Percentiles rank a stretch among this genome's conserved stretches.
These are phyloP conservation scores for Fragaria vesca DNA, from an alignment of 306 rosid genomes.

Conservation along the genomic window DNA sequence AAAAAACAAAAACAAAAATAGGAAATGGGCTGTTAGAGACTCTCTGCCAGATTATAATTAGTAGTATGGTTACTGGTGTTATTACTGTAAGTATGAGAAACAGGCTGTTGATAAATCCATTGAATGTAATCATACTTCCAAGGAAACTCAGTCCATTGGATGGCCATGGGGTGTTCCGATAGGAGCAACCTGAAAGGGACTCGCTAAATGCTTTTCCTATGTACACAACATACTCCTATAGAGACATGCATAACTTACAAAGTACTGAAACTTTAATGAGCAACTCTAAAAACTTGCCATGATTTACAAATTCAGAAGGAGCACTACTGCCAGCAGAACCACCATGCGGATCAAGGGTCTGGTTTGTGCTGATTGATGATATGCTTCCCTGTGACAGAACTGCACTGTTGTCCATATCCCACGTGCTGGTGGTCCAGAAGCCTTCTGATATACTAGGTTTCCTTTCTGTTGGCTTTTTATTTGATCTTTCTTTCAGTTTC, in stretches of 20 bases:
- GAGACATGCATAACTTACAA: slow-evolving; percentile 8
- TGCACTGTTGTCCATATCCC: slow-evolving; percentile 91
- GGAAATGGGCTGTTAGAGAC: neutral
- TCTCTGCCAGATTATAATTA: neutral
- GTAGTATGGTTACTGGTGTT: neutral
- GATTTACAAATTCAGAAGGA: slow-evolving; percentile 67
- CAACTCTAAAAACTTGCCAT: slow-evolving; percentile 43
- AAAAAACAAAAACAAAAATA: neutral
- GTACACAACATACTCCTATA: neutral
- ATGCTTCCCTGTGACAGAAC: slow-evolving; percentile 88
- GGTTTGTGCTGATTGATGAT: slow-evolving; percentile 76
- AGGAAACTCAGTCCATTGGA: neutral
- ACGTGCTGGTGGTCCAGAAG: slow-evolving; percentile 89
- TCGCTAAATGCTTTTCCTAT: neutral
- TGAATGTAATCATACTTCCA: neutral
- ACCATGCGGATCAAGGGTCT: slow-evolving; percentile 52
- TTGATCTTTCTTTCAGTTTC: slow-evolving; percentile 35
- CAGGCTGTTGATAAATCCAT: neutral
- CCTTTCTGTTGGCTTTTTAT: slow-evolving; percentile 32
- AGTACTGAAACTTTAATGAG: slow-evolving; percentile 15
- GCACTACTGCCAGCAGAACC: slow-evolving; percentile 44
- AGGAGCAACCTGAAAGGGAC: slow-evolving; percentile 1
- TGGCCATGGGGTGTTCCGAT: neutral
- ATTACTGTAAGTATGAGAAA: neutral
- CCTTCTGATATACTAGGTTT: slow-evolving; percentile 69